Evolutionary conservation across 768 basidiomycete species (phyloP), one percentile per base, ranked within the genome.

Genomic region (Pisolithus albus): DNA sequence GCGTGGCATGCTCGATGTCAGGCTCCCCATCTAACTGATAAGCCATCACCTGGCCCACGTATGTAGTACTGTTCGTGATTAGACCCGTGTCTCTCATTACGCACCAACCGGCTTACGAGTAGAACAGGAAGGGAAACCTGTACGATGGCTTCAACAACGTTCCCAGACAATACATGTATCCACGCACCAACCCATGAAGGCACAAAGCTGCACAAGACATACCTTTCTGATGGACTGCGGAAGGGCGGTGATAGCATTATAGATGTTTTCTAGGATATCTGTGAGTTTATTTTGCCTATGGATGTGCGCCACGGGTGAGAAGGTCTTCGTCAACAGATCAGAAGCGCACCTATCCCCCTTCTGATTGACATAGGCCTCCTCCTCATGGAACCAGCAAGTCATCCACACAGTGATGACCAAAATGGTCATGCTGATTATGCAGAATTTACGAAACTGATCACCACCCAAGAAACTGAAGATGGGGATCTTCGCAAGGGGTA

Each of bases 51-150:
- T 96, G 92, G 5, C 92, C 92, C 50, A 97, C 78, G 63, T 94
- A 97, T 1, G 93, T 94, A 8, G 94, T 97, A 15, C 89, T 91
- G 52, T 30, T 50, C 44, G n/a, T 36, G 39, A 28, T 42, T n/a
- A 26, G 28, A 38, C 28, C 11, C 34, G 37, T 34, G 37, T 36
- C 36, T 9, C 32, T 36, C 30, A 40, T 32, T 26, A 51, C 18
- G 52, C 36, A 30, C 38, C 16, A 26, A 15, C 37, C 16, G 23
- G 67, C 82, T 51, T 66, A 87, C 87, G 89, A 80, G 60, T 92
- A 93, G 69, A 97, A 96, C 38, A 96, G 74, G 74, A 93, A 97
- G 1, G 94, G 94, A 63, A 97, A 97, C 91, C 88, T 87, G 41
- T 39, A 19, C 43, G 51, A 6, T 13, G 10, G 13, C 8, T 10